Evolutionary conservation across 2,329 filamentous ascomycete genomes (phyloP).

Genomic region (Fusarium luffae): DNA sequence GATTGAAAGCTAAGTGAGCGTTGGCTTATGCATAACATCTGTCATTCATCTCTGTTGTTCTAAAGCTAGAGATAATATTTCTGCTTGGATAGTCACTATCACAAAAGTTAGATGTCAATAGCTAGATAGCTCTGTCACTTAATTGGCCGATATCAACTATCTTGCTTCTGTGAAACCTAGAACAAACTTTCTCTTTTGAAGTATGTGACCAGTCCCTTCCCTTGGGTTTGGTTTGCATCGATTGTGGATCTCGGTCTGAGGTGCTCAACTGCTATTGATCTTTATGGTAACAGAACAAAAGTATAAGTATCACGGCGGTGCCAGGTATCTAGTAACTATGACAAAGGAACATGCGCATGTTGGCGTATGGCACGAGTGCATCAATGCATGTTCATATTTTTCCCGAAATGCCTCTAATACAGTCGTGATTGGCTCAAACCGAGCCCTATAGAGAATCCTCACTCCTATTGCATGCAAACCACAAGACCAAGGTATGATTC

Average conservation of each 20-base stretch:
- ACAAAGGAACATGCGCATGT: slow-evolving; percentile 12
- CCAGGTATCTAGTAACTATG: background rate
- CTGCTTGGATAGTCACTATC: background rate
- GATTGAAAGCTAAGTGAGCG: background rate
- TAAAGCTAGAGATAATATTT: background rate
- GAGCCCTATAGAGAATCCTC: slow-evolving; percentile 50
- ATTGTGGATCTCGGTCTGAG: background rate
- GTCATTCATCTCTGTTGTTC: background rate
- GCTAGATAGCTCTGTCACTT: background rate
- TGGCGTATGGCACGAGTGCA: slow-evolving; percentile 44
- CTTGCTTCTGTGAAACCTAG: background rate
- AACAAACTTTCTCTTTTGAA: background rate
- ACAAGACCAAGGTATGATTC: slow-evolving; percentile 53
- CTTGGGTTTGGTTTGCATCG: background rate
- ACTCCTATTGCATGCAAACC: slow-evolving; percentile 57
- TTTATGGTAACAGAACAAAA: background rate
- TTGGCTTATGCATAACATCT: background rate
- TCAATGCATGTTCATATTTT: slow-evolving; percentile 51
- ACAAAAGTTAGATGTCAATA: background rate
- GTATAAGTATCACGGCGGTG: background rate
- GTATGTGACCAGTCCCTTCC: background rate
- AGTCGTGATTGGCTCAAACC: slow-evolving; percentile 50
- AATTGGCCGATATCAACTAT: background rate
- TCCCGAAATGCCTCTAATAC: slow-evolving; percentile 53
- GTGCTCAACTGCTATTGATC: background rate